A percentile compares a stretch with the other conserved stretches of the same genome.
These are phyloP conservation scores for Narthecium ossifragum DNA, from an alignment of 106 monocot species.

Conservation along the genomic window DNA sequence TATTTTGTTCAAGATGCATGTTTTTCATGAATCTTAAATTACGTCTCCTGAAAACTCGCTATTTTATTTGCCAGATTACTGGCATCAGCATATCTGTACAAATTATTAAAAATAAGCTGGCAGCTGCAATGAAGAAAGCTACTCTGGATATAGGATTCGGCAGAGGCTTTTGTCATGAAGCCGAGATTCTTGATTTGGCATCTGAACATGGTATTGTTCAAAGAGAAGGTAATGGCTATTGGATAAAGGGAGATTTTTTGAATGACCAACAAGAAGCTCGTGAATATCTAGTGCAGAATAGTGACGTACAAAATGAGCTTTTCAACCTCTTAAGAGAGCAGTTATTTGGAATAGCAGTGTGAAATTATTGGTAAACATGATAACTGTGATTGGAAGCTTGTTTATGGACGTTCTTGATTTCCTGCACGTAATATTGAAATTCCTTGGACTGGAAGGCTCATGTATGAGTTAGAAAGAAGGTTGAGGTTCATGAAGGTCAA, in stretches of 20 bases:
- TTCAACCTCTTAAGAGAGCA: slow-evolving; percentile 27
- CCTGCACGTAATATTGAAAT: no score
- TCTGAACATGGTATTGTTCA: slow-evolving; percentile 39
- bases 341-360: slow-evolving; percentile 21
- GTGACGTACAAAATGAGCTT: slow-evolving; percentile 31
- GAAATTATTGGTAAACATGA: not conserved
- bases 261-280: slow-evolving; percentile 41
- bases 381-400: not conserved
- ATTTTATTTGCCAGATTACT: slow-evolving; percentile 35
- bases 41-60: not conserved
- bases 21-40: no score
- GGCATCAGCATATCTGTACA: slow-evolving; percentile 66
- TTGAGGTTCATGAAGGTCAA: no score
- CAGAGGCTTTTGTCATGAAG: slow-evolving; percentile 45
- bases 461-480: no score
- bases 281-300: slow-evolving; percentile 32
- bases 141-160: slow-evolving; percentile 64
- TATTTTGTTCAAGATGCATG: no score
- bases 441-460: no score
- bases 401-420: no score
- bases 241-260: slow-evolving; percentile 48
- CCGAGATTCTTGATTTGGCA: slow-evolving; percentile 71
- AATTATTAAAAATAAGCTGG: slow-evolving; percentile 77
- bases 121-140: slow-evolving; percentile 61
- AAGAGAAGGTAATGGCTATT: slow-evolving; percentile 49